Evolutionary conservation across 2,329 filamentous ascomycete species (phyloP).

Genomic region (Curvularia lunata): DNA sequence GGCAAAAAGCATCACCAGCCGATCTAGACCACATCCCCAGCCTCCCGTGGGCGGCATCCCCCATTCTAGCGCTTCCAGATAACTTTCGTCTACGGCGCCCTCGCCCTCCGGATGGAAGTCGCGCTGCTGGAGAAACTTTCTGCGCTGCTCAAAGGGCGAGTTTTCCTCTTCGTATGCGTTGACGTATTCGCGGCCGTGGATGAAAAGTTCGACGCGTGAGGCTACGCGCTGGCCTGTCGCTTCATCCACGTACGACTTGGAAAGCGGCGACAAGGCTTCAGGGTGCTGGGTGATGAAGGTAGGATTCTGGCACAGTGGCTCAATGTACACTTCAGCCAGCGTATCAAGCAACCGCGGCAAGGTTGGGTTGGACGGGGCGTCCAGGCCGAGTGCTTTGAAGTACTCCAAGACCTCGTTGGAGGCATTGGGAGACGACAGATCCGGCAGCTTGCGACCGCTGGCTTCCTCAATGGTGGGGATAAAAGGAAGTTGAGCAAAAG

Average conservation of each 20-base stretch:
- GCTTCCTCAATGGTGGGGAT: constrained; percentile 76
- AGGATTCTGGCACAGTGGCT: constrained; percentile 73
- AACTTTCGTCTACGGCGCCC: constrained; percentile 74
- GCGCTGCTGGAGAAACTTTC: constrained; percentile 75
- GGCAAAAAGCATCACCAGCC: constrained; percentile 88
- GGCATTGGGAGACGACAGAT: constrained; percentile 59
- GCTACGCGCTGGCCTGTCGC: constrained; percentile 72
- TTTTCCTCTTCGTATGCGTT: constrained; percentile 99
- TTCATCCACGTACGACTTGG: constrained; percentile 81
- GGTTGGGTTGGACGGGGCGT: constrained; percentile 60
- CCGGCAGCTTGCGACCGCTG: constrained; percentile 69
- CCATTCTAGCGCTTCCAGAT: constrained; percentile 82
- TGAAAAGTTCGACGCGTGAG: constrained; percentile 84
- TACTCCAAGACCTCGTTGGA: constrained; percentile 63
- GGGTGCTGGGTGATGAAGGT: constrained; percentile 91
- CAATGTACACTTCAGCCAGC: constrained; percentile 76
- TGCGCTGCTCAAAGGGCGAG: constrained; percentile 81
- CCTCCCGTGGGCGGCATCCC: constrained; percentile 94
- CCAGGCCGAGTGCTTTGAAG: constrained; percentile 59
- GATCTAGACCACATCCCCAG: constrained; percentile 93
- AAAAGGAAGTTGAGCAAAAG: constrained; percentile 76
- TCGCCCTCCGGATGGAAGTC: constrained; percentile 44
- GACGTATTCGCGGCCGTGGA: constrained; percentile 79
- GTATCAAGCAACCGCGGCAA: constrained; percentile 79
- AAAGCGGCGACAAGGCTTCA: constrained; percentile 85